Conservation (phyloP, 345 rosid species). For the Eucalyptus fibrosa region DNA sequence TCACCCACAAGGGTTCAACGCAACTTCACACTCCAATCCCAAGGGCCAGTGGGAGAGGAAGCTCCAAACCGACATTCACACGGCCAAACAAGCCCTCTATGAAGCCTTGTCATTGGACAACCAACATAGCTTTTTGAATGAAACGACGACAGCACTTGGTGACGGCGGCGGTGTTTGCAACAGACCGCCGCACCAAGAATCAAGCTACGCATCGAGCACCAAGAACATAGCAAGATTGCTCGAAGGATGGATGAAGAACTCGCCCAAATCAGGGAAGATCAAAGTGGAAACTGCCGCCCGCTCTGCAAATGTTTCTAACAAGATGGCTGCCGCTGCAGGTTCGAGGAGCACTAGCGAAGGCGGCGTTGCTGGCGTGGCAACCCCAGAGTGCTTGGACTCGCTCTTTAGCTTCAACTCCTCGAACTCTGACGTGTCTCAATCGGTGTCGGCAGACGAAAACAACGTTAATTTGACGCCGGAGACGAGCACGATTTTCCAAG, state of each 20-base stretch:
- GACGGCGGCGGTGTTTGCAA: not conserved
- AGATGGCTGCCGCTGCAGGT: not conserved
- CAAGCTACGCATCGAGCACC: constrained; percentile 18
- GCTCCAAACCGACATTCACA: constrained; percentile 32
- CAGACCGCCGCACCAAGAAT: not conserved
- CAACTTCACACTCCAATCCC: not conserved
- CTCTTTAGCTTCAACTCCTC: constrained; percentile 1
- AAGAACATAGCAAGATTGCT: constrained; percentile 31
- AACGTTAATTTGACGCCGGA: not conserved
- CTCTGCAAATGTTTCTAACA: not conserved
- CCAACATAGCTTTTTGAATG: not conserved
- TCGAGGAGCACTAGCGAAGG: not conserved
- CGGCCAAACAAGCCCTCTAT: constrained; percentile 24
- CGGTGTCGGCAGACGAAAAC: constrained; percentile 2
- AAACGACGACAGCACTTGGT: not conserved
- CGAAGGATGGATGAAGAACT: constrained; percentile 21
- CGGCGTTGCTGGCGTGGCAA: not conserved
- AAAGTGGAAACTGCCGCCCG: not conserved
- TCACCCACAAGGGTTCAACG: not conserved
- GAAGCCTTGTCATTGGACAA: constrained; percentile 24
- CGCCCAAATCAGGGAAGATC: not conserved
- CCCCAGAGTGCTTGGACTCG: constrained; percentile 1
- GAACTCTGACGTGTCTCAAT: not conserved
- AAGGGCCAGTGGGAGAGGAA: constrained; percentile 46
- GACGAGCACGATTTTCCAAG: not conserved